Evolutionary conservation across 2,329 filamentous ascomycete species (phyloP).

Genomic region (Alternaria tenuissima): DNA sequence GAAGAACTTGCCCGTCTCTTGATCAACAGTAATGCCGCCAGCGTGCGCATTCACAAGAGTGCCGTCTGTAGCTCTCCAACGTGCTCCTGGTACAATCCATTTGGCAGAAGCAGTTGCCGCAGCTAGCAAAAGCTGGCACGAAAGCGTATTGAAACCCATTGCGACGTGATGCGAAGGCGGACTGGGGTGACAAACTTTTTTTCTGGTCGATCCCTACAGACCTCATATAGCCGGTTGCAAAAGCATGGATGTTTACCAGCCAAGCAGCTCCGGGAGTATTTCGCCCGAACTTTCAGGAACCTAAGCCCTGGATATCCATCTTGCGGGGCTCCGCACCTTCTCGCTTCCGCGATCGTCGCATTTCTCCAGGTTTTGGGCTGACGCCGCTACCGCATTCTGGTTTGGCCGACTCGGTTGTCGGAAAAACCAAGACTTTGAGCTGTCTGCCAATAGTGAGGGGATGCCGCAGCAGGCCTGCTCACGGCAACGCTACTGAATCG

Average conservation of each 20-base stretch:
- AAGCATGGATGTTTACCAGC: constrained; percentile 23
- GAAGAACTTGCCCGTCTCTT: constrained; percentile 64
- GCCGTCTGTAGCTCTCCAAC: constrained; percentile 68
- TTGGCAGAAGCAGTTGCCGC: constrained; percentile 50
- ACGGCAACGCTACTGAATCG: neutral
- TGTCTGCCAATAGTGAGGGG: constrained; percentile 6
- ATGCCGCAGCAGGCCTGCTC: neutral
- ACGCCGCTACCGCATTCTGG: constrained; percentile 18
- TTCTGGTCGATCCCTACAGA: constrained; percentile 16
- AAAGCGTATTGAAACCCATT: constrained; percentile 31
- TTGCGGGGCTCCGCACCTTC: constrained; percentile 36
- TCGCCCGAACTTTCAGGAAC: constrained; percentile 38
- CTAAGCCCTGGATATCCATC: constrained; percentile 13
- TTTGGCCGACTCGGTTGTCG: constrained; percentile 9
- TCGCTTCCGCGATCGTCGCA: constrained; percentile 22
- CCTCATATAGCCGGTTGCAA: constrained; percentile 30
- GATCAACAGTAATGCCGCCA: constrained; percentile 63
- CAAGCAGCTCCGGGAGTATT: constrained; percentile 35
- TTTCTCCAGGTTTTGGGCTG: constrained; percentile 32
- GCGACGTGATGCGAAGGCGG: constrained; percentile 1
- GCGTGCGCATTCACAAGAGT: constrained; percentile 70
- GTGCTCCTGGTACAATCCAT: constrained; percentile 68
- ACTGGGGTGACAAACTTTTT: constrained; percentile 1
- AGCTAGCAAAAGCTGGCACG: constrained; percentile 33
- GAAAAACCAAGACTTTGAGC: constrained; percentile 27